Evolutionary conservation across 371 early-diverging fungal genomes (phyloP).

Genomic region (Basidiobolus meristosporus): DNA sequence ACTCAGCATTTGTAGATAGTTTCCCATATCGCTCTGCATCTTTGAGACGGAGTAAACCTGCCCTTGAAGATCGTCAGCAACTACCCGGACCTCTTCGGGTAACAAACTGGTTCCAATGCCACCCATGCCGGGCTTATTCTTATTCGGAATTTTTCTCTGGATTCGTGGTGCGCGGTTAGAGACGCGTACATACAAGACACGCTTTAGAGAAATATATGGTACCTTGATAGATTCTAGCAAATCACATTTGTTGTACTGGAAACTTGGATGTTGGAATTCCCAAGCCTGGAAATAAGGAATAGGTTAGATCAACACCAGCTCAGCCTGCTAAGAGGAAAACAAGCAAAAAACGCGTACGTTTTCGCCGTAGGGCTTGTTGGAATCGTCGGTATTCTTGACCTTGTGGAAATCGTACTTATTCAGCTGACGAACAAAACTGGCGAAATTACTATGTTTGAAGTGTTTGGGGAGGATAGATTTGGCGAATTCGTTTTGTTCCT

Average conservation of each 20-base stretch:
- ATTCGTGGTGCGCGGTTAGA: no score
- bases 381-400: constrained; percentile 36
- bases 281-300: constrained; percentile 21
- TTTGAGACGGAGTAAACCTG: constrained; percentile 7
- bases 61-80: constrained; percentile 1
- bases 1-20: constrained; percentile 7
- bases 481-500: constrained; percentile 62
- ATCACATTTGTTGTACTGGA: constrained; percentile 36
- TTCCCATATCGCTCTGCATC: constrained; percentile 21
- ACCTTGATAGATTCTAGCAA: constrained; percentile 32
- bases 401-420: constrained; percentile 96
- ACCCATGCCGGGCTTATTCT: no score
- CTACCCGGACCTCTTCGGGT: no score
- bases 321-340: neutral
- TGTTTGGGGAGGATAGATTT: constrained; percentile 52
- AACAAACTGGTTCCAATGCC: no score
- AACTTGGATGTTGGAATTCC: constrained; percentile 64
- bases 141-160: no score
- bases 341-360: constrained; percentile 15
- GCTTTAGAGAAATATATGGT: no score
- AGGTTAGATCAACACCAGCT: neutral
- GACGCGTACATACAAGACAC: no score
- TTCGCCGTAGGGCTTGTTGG: constrained; percentile 30
- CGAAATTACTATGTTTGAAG: constrained; percentile 74
- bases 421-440: constrained; percentile 82